These are phyloP conservation scores for Aspergillus felis DNA, from an alignment of 2,329 filamentous ascomycete species.

Conservation along the genomic window DNA sequence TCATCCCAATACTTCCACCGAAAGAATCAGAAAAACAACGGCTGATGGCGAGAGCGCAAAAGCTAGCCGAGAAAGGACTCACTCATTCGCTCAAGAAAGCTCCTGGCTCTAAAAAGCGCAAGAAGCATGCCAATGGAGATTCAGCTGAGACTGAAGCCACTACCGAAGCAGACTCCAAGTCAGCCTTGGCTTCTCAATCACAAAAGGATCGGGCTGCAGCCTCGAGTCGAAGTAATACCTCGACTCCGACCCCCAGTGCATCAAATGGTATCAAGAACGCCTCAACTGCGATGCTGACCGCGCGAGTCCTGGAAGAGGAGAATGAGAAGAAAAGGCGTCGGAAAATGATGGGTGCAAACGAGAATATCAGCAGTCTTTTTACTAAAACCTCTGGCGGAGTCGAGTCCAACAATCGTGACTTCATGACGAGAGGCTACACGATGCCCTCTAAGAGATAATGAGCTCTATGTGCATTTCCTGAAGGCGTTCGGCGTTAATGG, in stretches of 20 bases:
- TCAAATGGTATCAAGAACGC: slow-evolving; percentile 76
- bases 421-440: slow-evolving; percentile 57
- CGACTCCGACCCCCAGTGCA: slow-evolving; percentile 29
- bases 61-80: slow-evolving; percentile 67
- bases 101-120: slow-evolving; percentile 64
- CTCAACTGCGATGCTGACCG: slow-evolving; percentile 78
- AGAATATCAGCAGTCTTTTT: slow-evolving; percentile 55
- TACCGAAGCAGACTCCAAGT: slow-evolving; percentile 30
- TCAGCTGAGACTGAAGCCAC: slow-evolving; percentile 33
- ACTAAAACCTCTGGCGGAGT: slow-evolving; percentile 42
- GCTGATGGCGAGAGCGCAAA: slow-evolving; percentile 62
- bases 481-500: slow-evolving; percentile 5
- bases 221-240: slow-evolving; percentile 26
- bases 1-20: slow-evolving; percentile 77
- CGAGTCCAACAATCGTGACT: slow-evolving; percentile 46
- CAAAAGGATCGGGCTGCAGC: slow-evolving; percentile 7
- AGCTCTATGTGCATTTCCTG: slow-evolving; percentile 4
- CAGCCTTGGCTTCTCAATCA: slow-evolving; percentile 1
- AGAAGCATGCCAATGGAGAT: slow-evolving; percentile 58
- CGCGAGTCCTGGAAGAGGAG: slow-evolving; percentile 82
- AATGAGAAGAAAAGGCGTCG: slow-evolving; percentile 74
- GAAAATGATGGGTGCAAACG: slow-evolving; percentile 62
- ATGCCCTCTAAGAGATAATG: slow-evolving; percentile 44
- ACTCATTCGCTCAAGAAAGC: slow-evolving; percentile 87
- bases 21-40: slow-evolving; percentile 66